Conservation (phyloP, 2,329 filamentous ascomycete genomes). For the Aspergillus proliferans region DNA sequence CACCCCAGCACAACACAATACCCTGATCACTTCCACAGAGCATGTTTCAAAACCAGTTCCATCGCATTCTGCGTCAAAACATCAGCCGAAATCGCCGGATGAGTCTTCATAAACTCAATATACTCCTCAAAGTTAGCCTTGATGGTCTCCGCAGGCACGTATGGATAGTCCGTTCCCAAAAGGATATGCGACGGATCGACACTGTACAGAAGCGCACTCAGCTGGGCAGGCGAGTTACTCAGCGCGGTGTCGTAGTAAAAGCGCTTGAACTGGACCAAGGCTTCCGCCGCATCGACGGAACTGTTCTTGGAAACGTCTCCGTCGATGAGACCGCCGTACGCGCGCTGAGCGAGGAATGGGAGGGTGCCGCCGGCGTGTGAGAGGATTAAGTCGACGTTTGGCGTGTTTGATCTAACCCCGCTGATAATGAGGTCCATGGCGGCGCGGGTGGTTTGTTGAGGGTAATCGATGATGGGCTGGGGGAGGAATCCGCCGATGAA, state of each 20-base stretch:
- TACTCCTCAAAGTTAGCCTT: background rate
- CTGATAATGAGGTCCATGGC: background rate
- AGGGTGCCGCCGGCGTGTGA: background rate
- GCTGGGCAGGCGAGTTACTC: background rate
- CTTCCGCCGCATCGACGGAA: background rate
- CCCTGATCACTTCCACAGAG: background rate
- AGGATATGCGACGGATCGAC: background rate
- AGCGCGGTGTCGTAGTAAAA: background rate
- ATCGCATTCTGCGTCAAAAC: background rate
- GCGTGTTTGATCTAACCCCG: background rate
- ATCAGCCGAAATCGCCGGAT: background rate
- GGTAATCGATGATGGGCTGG: background rate
- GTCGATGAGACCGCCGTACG: background rate
- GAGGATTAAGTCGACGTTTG: background rate
- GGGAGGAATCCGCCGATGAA: background rate
- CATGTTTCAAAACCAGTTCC: background rate
- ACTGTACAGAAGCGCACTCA: background rate
- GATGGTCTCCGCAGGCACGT: background rate
- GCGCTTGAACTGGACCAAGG: background rate
- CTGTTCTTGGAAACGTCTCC: background rate
- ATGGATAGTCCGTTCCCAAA: background rate
- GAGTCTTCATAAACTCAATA: background rate
- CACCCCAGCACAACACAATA: background rate
- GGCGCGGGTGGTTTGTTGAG: background rate
- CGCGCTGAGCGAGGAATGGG: background rate